Base-by-base conservation (phyloP, 176 grass and related monocot genomes). In the Oryza rufipogon region DNA sequence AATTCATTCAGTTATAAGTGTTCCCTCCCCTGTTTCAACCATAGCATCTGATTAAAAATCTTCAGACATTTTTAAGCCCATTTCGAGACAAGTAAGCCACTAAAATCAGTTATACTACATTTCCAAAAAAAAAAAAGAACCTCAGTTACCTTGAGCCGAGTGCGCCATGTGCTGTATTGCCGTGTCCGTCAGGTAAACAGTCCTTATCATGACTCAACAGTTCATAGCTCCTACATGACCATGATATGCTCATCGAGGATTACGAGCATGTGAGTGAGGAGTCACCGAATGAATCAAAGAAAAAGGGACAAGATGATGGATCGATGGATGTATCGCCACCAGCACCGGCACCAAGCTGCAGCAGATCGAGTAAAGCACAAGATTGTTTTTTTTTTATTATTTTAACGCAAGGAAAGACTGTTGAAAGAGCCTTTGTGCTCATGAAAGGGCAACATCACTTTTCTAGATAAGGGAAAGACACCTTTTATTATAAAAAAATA, bases 391-490 rank as follows among this genome's bases (percentile, higher is more conserved):
- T 36, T 5, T 26, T 26, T n/a, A n/a, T 36, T 36, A 4, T 36
- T 36, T 36, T 36, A 6, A 36, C 0, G 34, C 34, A 36, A 6
- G 34, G 34, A 67, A 42, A 76, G 45, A 12, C 13, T 51, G 49
- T 52, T 52, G 71, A 3, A 16, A 11, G 4, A 17, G 2, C 71
- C 45, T 52, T 44, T 32, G 71, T 76, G 71, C 1, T 56, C 64
- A 75, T 49, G 51, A 89, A 81, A 70, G 71, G 71, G 4, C 82
- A 64, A 9, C 64, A 51, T 70, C 66, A 33, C 71, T 70, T 80
- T 80, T 81, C 51, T 70, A 2, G 49, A 52, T 71, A 41, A 75
- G 28, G 64, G 19, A 85, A 89, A 80, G 76, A 14, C 64, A 41
- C 49, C 39, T 80, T 41, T 20, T 34, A 38, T 8, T 10, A 38